phyloP scores from a whole-genome alignment of 2,329 filamentous ascomycete species.

The Teratosphaeriaceae sp. region DNA sequence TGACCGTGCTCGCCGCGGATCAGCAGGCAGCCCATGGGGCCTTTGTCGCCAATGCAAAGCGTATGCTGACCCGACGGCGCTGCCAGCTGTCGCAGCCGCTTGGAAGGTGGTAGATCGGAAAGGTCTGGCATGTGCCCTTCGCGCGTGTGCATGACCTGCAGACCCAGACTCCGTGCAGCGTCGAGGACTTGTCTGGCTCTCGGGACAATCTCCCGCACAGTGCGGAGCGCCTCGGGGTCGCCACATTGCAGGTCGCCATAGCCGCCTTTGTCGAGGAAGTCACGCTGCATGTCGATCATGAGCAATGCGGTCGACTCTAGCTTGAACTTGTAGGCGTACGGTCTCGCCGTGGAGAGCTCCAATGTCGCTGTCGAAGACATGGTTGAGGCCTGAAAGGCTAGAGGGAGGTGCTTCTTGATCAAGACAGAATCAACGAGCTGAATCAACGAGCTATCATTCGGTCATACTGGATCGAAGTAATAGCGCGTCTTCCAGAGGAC shows the following conservation, averaged over 20 bases:
- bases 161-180: conserved; percentile 35
- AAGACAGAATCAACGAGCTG: background rate
- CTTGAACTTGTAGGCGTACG: conserved; percentile 45
- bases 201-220: conserved; percentile 22
- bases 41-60: conserved; percentile 46
- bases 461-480: too few relatives aligned
- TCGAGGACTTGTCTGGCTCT: conserved; percentile 31
- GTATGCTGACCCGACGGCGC: conserved; percentile 40
- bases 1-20: conserved; percentile 50
- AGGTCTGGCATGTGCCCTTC: conserved; percentile 47
- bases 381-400: background rate
- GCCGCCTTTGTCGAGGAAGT: conserved; percentile 44
- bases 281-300: conserved; percentile 48
- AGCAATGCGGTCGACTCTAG: conserved; percentile 42
- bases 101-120: conserved; percentile 47
- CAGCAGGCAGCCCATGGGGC: conserved; percentile 48
- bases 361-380: conserved; percentile 21
- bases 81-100: conserved; percentile 43
- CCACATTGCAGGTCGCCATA: conserved; percentile 46
- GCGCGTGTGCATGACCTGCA: conserved; percentile 45
- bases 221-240: conserved; percentile 30
- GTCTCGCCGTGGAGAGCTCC: conserved; percentile 28
- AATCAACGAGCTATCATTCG: background rate
- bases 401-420: background rate
- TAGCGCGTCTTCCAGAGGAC: background rate